These are phyloP conservation scores for Neoboletus magnificus DNA, from an alignment of 768 basidiomycete genomes.

Conservation along the genomic window DNA sequence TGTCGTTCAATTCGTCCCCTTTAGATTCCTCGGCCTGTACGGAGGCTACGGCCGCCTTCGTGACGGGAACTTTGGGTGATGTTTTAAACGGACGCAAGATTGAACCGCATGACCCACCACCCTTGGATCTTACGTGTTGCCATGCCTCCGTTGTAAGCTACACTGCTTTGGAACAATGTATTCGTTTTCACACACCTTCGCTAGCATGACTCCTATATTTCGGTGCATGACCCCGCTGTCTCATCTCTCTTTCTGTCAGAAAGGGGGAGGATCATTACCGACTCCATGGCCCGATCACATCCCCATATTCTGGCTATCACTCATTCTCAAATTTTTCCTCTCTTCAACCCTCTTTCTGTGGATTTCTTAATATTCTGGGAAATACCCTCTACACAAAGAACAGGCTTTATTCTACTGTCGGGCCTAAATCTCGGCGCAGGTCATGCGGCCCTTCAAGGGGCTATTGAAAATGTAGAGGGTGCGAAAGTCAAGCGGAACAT, in stretches of 20 bases:
- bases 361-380: slow-evolving; percentile 80
- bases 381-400: slow-evolving; percentile 54
- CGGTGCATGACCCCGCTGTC: slow-evolving; percentile 21
- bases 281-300: slow-evolving; percentile 39
- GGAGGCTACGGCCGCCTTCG: slow-evolving; percentile 46
- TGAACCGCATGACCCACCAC: slow-evolving; percentile 45
- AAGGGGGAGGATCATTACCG: slow-evolving; percentile 42
- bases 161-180: background rate
- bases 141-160: slow-evolving; percentile 45
- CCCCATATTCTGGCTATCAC: slow-evolving; percentile 54
- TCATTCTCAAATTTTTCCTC: slow-evolving; percentile 67
- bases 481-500: slow-evolving; percentile 76
- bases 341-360: slow-evolving; percentile 69
- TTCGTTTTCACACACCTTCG: background rate
- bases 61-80: slow-evolving; percentile 46
- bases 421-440: slow-evolving; percentile 64
- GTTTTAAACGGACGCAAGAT: slow-evolving; percentile 49
- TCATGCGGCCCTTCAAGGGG: slow-evolving; percentile 60
- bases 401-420: slow-evolving; percentile 58
- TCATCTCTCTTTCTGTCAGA: slow-evolving; percentile 49
- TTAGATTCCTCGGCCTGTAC: slow-evolving; percentile 38
- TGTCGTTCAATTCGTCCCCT: slow-evolving; percentile 41
- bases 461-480: slow-evolving; percentile 57
- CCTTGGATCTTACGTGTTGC: slow-evolving; percentile 49
- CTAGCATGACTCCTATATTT: slow-evolving; percentile 14